These are phyloP conservation scores for Hyparrhenia diplandra DNA, from an alignment of 176 grass and related monocot genomes.

Conservation along the genomic window DNA sequence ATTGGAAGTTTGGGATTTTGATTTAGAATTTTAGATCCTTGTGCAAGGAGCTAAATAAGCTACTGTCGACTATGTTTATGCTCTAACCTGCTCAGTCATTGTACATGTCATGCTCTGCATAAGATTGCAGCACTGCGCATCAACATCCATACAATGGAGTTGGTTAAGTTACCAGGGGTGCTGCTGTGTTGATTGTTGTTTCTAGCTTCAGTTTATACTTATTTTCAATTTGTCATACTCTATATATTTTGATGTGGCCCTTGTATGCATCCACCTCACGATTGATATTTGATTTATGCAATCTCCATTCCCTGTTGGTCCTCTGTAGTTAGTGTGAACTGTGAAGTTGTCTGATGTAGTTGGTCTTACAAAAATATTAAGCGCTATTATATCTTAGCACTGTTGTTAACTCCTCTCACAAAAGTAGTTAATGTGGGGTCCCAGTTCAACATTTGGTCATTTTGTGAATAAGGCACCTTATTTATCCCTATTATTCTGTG, in stretches of 20 bases:
- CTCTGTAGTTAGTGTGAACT: not conserved
- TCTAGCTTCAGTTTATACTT: not conserved
- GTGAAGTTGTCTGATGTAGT: not conserved
- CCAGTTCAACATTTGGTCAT: not conserved
- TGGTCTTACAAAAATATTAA: not conserved
- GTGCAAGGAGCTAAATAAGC: not conserved
- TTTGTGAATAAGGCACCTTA: not conserved
- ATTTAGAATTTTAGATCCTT: not conserved
- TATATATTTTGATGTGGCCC: not conserved
- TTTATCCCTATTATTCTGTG: conserved; percentile 21
- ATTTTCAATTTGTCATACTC: not conserved
- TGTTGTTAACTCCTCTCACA: not conserved
- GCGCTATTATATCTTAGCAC: not conserved
- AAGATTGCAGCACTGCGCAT: not conserved
- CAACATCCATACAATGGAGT: not conserved
- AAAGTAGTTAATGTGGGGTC: conserved; percentile 15
- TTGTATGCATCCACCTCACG: conserved; percentile 4
- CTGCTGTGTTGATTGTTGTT: not conserved
- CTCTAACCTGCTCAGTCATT: not conserved
- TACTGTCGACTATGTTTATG: not conserved
- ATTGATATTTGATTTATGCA: not conserved
- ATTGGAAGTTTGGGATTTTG: not conserved
- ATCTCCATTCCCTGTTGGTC: not conserved
- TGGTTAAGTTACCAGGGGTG: conserved; percentile 1
- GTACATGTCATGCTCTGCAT: not conserved